Evolutionary conservation across 257 asterid species (phyloP).

Genomic region (Cordia subcordata): DNA sequence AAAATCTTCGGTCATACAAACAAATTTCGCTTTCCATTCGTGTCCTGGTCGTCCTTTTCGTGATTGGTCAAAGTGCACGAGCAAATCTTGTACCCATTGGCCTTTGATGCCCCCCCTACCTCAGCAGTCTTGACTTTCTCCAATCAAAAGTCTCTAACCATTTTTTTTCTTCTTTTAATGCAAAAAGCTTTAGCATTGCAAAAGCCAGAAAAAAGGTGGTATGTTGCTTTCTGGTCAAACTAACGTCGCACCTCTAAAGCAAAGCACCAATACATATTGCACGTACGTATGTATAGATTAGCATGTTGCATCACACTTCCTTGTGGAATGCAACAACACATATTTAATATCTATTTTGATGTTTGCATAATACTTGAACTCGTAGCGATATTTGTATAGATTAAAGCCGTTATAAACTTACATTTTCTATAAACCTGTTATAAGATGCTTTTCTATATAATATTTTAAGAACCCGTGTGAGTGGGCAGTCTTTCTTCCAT

Average conservation of each 20-base stretch:
- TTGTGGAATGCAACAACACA: neutral
- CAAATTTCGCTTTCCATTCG: too few relatives aligned
- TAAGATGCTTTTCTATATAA: too few relatives aligned
- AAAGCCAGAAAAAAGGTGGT: constrained; percentile 45
- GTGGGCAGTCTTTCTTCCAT: constrained; percentile 22
- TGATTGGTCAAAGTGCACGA: too few relatives aligned
- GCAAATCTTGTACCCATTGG: constrained; percentile 15
- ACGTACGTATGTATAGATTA: too few relatives aligned
- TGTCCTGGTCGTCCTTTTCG: too few relatives aligned
- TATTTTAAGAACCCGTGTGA: neutral
- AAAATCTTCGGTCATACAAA: too few relatives aligned
- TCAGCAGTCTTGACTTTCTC: constrained; percentile 15
- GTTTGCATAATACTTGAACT: too few relatives aligned
- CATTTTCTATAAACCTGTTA: too few relatives aligned
- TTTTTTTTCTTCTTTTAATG: constrained; percentile 61
- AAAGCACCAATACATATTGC: constrained; percentile 9
- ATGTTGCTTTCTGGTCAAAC: constrained; percentile 30
- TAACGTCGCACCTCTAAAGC: constrained; percentile 10
- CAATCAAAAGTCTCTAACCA: constrained; percentile 35
- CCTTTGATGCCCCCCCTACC: constrained; percentile 25
- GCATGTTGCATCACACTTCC: too few relatives aligned
- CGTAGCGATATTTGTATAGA: too few relatives aligned
- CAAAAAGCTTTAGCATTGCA: constrained; percentile 26
- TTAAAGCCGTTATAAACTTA: too few relatives aligned
- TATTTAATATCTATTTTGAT: too few relatives aligned